Conservation (phyloP, 257 asterid genomes). For the Solanum dulcamara region DNA sequence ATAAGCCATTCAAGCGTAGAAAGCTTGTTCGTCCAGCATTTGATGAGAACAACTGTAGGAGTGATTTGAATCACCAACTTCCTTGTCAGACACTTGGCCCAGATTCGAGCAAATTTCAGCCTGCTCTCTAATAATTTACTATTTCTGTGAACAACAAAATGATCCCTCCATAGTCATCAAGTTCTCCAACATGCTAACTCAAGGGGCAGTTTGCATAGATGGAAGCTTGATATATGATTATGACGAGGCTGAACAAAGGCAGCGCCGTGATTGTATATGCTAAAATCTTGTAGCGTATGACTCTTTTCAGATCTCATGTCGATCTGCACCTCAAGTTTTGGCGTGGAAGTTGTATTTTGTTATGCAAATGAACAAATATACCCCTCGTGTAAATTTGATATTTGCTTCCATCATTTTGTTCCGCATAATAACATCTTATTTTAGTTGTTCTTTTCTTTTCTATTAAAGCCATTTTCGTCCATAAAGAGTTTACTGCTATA, state of each 20-base stretch:
- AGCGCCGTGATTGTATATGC: not conserved
- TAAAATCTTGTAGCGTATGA: not conserved
- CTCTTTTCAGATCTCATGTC: not conserved
- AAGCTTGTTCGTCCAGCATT: conserved; percentile 57
- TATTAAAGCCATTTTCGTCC: not conserved
- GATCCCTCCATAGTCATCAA: not conserved
- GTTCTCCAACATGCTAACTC: not conserved
- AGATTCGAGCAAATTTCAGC: not conserved
- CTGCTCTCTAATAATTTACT: not conserved
- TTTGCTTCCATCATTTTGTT: not conserved
- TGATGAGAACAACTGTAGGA: conserved; percentile 9
- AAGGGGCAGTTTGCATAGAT: not conserved
- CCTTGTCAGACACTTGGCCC: conserved; percentile 1
- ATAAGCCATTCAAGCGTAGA: conserved; percentile 29
- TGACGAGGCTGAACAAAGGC: not conserved
- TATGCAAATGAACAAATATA: not conserved
- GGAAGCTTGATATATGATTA: not conserved
- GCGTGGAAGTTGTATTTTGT: not conserved
- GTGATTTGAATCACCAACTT: conserved; percentile 4
- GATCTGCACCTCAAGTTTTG: not conserved
- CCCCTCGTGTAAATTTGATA: not conserved
- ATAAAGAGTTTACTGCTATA: not conserved
- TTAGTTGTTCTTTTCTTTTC: not conserved
- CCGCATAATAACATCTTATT: not conserved
- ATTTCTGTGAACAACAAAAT: not conserved